Base-by-base conservation (phyloP, 139 green algal species). In the Gonium pectorale region DNA sequence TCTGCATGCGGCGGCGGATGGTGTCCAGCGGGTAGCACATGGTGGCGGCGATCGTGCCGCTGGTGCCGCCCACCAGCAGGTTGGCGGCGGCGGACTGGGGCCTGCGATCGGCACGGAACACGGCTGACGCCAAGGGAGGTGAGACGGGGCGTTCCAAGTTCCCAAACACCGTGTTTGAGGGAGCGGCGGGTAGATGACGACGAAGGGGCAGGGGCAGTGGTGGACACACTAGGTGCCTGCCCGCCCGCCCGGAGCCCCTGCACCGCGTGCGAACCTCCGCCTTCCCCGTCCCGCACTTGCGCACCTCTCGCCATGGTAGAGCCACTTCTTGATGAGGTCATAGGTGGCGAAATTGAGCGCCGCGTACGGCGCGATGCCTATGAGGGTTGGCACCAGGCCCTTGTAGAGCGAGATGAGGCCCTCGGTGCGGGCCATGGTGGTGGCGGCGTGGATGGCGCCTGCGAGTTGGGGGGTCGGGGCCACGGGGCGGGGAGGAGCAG, bases 261-360 rank as follows among this genome's bases (percentile, higher is more conserved):
- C n/a, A n/a, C n/a, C n/a, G n/a, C n/a, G n/a, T n/a, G n/a, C n/a
- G n/a, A n/a, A n/a, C n/a, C n/a, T n/a, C 56, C 56, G 17, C 56
- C 21, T 64, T 64, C 21, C 17, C 56, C 56, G 24, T 21, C 56
- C 56, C 56, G 56, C 21, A 13, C 56, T 6, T 21, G 27, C 81
- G 69, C 86, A 91, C 90, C 87, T 89, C 37, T 93, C 84, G 0
- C 90, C 90, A 27, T 90, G 86, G 86, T 98, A 98, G 2, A 94
- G 62, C 52, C 79, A 71, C 46, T 93, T 91, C 87, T 97, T 98
- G 4, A 95, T 81, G 63, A 97, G 72, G 91, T 99, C 97, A 69
- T 98, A 99, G 0, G 90, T 92, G 19, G 95, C 94, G 92, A 99
- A 99, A 89, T 99, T 99, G 69, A 98, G 81, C 17, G 97, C 97